Base-by-base conservation (phyloP, 2,329 filamentous ascomycete genomes). In the Fusarium chlamydosporum region DNA sequence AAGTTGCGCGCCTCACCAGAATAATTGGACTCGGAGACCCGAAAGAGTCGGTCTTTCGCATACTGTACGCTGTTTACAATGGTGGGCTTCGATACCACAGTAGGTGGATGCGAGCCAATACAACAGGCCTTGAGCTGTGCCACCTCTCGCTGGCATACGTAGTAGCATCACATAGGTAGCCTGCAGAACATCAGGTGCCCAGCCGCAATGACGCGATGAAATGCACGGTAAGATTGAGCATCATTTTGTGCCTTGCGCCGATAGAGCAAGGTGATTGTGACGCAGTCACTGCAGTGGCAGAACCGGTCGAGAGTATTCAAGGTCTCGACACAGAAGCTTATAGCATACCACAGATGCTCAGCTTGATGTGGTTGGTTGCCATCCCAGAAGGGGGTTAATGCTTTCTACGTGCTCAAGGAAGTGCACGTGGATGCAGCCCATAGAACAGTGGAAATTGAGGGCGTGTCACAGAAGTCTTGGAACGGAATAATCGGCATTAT, bases 401-500 rank as follows among this genome's bases (percentile, higher is more conserved):
- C 43, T 51, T 74, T 67, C 60, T 68, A 56, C 54, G 56, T 57
- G 56, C 50, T 60, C 41, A 37, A 56, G 43, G 47, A 48, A 69
- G 61, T 31, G 72, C 72, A 74, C 71, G 69, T 74, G 72, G 62
- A 70, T 66, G 53, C 56, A 51, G 57, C 50, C 59, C 55, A 54
- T 71, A 62, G 66, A 68, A 73, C 68, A 65, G 63, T 71, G 55
- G 62, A 73, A 71, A 73, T 74, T 74, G 72, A 72, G 71, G 72
- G 68, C 66, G 66, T 74, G 68, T 43, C 61, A 47, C 60, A 63
- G 56, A 74, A 71, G 70, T 70, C 73, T 75, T 75, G 72, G 73
- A 72, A 74, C 73, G 73, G 73, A 64, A 72, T 70, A 56, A 59
- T 67, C 73, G 73, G 73, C 73, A 75, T 67, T 54, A 43, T 72